A percentile compares a stretch with the other conserved stretches of the same genome.
Conservation (phyloP, 352 stramenopile genomes). For the Blastocystis sp. region DNA sequence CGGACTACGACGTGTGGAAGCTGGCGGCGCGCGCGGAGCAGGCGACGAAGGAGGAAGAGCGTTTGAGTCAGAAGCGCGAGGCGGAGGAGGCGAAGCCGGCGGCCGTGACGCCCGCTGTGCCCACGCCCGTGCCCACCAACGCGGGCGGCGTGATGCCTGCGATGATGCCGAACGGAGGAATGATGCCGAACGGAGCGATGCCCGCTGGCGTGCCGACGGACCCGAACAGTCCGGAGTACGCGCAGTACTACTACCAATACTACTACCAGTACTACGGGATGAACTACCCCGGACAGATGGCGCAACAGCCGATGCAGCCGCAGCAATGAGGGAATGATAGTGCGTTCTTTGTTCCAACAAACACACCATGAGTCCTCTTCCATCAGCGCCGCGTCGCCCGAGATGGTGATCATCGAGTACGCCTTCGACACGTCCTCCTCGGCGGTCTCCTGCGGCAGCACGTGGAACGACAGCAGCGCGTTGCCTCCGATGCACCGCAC, state of each 20-base stretch:
- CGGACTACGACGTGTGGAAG: constrained; percentile 60
- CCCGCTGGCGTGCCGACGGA: constrained; percentile 21
- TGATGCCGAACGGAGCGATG: constrained; percentile 16
- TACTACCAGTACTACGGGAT: constrained; percentile 67
- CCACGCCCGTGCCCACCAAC: too few species aligned
- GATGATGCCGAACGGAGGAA: too few species aligned
- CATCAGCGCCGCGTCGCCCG: constrained; percentile 81
- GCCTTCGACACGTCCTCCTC: constrained; percentile 86
- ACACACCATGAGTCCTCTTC: constrained; percentile 27
- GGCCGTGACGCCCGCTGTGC: not conserved
- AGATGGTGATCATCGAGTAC: constrained; percentile 90
- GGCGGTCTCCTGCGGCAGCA: constrained; percentile 86
- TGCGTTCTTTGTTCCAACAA: not conserved
- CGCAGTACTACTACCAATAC: constrained; percentile 72
- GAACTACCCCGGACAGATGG: not conserved
- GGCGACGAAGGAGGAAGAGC: constrained; percentile 39
- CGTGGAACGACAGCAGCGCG: constrained; percentile 84
- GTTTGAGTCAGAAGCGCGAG: constrained; percentile 9
- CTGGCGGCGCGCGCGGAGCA: constrained; percentile 48
- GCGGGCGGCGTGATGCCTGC: too few species aligned
- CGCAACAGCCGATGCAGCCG: too few species aligned
- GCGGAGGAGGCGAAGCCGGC: not conserved
- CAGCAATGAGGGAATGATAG: too few species aligned
- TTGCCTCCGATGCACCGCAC: constrained; percentile 84
- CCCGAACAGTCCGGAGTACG: constrained; percentile 67